Evolutionary conservation across 345 rosid species (phyloP), one percentile per base, ranked within the genome.

Genomic region (Pistacia vera): DNA sequence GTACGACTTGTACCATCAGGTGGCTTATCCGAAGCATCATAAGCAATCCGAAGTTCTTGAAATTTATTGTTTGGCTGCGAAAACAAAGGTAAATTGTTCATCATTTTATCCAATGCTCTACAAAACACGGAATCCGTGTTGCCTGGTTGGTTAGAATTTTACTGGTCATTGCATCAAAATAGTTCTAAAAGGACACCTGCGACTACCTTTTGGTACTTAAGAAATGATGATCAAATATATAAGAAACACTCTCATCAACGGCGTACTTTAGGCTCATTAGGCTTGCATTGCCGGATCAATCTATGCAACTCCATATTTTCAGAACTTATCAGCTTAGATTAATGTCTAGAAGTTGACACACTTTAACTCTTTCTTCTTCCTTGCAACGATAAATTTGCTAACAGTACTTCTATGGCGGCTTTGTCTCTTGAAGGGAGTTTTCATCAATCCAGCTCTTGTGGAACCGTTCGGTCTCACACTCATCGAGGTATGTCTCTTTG

Each of bases 381-480:
- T 57, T 59, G 72, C 79, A 51, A 66, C 41, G 64, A 22, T 78
- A 73, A 66, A 78, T 71, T 76, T 75, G 63, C 71, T 82, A 78
- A 82, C 18, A 17, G 35, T 77, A 70, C 18, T 71, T 80, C 59
- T 74, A 11, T 78, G 76, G 67, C 11, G 81, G 60, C 38, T 22
- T 82, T 79, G 71, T 79, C 71, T 77, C 75, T 80, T 85, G 80
- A 78, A 90, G 91, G 95, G 95, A 52, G 95, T 87, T 75, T 90
- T 90, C 85, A 85, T 90, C 80, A 86, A 89, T 83, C 92, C 92
- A 48, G 92, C 95, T 76, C 83, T 90, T 20, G 89, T 90, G 77
- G 95, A 90, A 82, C 95, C 95, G 73, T 90, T 88, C 49, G 95
- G 92, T 75, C 92, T 88, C 79, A 90, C 92, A 2, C 66, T 90